Evolutionary conservation across 139 green algal species (phyloP).

Genomic region (Mychonastes homosphaera): DNA sequence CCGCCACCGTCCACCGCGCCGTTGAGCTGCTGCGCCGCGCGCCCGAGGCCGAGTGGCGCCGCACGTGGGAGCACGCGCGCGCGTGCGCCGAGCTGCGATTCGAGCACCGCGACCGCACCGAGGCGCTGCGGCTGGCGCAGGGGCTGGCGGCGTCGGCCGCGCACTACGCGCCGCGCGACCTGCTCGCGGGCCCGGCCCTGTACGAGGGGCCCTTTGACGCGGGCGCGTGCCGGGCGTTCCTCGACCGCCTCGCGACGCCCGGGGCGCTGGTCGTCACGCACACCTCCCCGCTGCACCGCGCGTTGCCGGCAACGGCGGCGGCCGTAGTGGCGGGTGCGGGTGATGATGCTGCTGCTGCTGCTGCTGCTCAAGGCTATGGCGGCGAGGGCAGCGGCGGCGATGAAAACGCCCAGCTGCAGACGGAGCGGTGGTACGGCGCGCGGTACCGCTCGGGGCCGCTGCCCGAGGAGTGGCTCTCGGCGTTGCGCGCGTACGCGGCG

Average conservation of each 20-base stretch:
- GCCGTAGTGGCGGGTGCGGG: no score
- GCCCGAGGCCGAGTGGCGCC: neutral
- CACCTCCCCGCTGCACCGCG: no score
- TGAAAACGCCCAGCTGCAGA: slow-evolving; percentile 2
- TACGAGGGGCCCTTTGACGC: slow-evolving; percentile 11
- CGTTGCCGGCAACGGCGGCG: no score
- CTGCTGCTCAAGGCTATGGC: neutral
- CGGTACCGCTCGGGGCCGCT: slow-evolving; percentile 23
- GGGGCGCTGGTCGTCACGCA: no score
- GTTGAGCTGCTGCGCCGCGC: slow-evolving; percentile 3
- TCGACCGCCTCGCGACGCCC: no score
- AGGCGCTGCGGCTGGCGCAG: slow-evolving; percentile 22
- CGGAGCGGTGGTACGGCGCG: slow-evolving; percentile 37
- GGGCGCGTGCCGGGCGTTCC: no score
- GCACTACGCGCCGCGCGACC: slow-evolving; percentile 16
- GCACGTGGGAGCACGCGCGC: slow-evolving; percentile 14
- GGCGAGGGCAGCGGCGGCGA: neutral
- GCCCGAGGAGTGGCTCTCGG: neutral
- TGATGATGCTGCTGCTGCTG: no score
- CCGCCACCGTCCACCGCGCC: slow-evolving; percentile 19
- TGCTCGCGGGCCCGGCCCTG: slow-evolving; percentile 20
- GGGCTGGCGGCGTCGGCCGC: slow-evolving; percentile 20
- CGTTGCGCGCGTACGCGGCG: neutral
- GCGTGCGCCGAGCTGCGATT: slow-evolving; percentile 16
- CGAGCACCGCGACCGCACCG: slow-evolving; percentile 20